Conservation (phyloP, 495 filamentous ascomycete species). For the Neurospora sp. region DNA sequence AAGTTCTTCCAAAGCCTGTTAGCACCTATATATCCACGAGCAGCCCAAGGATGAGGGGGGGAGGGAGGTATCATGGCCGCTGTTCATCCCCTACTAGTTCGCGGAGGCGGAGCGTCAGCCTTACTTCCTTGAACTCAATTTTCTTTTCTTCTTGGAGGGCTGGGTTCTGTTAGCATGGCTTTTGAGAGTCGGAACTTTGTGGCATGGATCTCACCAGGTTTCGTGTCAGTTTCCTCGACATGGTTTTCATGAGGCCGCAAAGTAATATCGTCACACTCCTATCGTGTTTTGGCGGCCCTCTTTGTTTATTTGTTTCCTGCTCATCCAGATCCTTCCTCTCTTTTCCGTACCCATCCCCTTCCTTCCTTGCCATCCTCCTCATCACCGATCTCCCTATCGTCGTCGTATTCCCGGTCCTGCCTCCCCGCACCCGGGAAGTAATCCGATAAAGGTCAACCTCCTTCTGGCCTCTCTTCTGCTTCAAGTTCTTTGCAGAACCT, state of each 20-base stretch:
- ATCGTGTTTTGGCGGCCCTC: background rate
- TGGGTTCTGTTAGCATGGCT: background rate
- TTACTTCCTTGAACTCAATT: background rate
- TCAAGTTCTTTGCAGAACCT: background rate
- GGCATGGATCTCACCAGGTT: background rate
- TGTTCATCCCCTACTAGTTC: background rate
- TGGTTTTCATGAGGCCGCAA: background rate
- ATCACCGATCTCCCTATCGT: too few relatives aligned
- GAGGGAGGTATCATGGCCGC: background rate
- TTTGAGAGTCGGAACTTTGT: background rate
- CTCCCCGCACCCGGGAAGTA: too few relatives aligned
- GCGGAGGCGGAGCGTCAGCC: too few relatives aligned
- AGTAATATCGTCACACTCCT: background rate
- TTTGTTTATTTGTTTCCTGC: background rate
- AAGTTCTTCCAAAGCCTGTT: rapidly evolving
- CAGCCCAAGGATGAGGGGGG: background rate
- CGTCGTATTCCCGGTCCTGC: too few relatives aligned
- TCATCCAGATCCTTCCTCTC: too few relatives aligned
- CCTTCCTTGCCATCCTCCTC: too few relatives aligned
- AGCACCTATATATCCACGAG: background rate
- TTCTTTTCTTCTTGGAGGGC: background rate
- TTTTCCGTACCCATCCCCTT: too few relatives aligned
- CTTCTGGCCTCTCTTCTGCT: too few relatives aligned
- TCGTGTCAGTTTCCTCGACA: background rate
- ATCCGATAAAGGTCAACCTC: too few relatives aligned